Percentiles rank a stretch among this genome's conserved stretches.
phyloP scores from a whole-genome alignment of 1,139 yeast species.

The Martiniozyma asiatica region DNA sequence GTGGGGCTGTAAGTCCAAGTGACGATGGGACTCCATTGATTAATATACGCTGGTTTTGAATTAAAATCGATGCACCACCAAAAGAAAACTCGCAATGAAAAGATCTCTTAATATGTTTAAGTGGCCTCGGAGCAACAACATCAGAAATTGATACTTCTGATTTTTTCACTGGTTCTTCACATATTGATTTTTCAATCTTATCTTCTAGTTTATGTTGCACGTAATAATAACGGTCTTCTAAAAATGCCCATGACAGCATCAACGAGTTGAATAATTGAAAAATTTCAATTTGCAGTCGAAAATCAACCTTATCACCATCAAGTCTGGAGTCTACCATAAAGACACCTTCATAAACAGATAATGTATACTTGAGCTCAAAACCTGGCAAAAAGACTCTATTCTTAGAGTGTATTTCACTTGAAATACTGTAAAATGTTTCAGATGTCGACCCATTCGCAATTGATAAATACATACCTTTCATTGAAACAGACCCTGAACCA shows the following conservation, averaged over 20 bases:
- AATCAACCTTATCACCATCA: constrained; percentile 59
- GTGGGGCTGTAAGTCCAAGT: constrained; percentile 64
- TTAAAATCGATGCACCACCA: constrained; percentile 59
- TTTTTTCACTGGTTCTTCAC: not conserved
- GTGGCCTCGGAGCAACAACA: not conserved
- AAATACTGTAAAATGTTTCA: constrained; percentile 34
- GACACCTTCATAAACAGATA: constrained; percentile 24
- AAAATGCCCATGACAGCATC: constrained; percentile 12
- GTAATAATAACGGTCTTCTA: constrained; percentile 16
- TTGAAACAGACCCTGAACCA: constrained; percentile 51
- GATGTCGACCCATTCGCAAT: constrained; percentile 51
- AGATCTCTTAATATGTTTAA: constrained; percentile 14
- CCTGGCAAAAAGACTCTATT: constrained; percentile 60
- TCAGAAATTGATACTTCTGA: too few species aligned
- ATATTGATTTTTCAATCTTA: not conserved
- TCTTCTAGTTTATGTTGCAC: constrained; percentile 4
- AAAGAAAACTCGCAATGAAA: constrained; percentile 43
- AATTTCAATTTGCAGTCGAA: constrained; percentile 32
- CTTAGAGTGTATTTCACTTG: constrained; percentile 28
- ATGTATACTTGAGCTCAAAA: constrained; percentile 47
- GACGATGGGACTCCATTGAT: constrained; percentile 34
- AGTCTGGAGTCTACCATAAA: constrained; percentile 33
- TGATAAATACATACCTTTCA: constrained; percentile 53
- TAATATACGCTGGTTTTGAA: constrained; percentile 35
- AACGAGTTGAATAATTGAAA: constrained; percentile 18